Base-by-base conservation (phyloP, 2,329 filamentous ascomycete genomes). In the Diaporthe citriasiana region DNA sequence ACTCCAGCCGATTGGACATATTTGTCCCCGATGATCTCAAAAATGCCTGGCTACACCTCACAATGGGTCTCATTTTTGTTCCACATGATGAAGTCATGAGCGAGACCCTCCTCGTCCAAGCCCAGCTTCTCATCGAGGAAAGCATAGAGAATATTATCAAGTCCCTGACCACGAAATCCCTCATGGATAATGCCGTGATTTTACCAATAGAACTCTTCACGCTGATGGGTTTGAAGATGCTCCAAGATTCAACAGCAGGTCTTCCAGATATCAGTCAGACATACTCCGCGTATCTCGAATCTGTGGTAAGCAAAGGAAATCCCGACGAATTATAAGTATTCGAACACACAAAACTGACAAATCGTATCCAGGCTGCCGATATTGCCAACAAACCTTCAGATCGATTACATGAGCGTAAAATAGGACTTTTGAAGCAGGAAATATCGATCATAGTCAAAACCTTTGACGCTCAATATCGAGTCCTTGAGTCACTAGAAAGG, bases 201-300 rank as follows among this genome's bases (percentile, higher is more conserved):
- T 76, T 84, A 42, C 87, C 86, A 1, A 79, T 84, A 51, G 86
- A 87, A 27, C 73, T 88, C 3, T 75, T 86, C 35, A 83, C 84
- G 0, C 77, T 88, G 25, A 77, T 87, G 15, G 81, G 80, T 13
- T 75, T 83, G 50, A 81, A 81, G 19, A 78, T 88, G 42, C 74
- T 87, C 1, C 78, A 82, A 56, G 84, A 87, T 53, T 78, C 80
- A 27, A 83, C 83, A 1, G 82, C 80, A 6, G 81, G 80, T 57
- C 81, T 81, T 42, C 80, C 83, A 4, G 82, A 83, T 38, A 83
- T 87, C 22, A 82, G 79, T 50, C 81, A 83, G 30, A 85, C 83
- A 0, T 88, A 87, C 66, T 85, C 83, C 0, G 80, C 84, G 51
- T 85, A 84, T 56, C 79, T 87, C 5, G 81, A 83, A 51, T 81